Conservation (phyloP, 495 filamentous ascomycete genomes). For the Penicillium simplicissimum region DNA sequence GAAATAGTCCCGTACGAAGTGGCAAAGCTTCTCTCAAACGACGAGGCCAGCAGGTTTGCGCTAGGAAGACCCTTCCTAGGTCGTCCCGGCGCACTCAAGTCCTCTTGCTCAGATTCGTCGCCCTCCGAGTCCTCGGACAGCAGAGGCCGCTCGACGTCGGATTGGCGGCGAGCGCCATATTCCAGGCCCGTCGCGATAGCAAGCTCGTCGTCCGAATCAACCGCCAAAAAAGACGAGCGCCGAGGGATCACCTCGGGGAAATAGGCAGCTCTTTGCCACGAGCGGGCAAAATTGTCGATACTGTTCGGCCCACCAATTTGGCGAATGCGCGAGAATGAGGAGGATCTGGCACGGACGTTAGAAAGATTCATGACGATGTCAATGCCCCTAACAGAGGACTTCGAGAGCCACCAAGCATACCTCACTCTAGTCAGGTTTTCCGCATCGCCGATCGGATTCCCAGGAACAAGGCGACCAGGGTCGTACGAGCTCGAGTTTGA, state of each 20-base stretch:
- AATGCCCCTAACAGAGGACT: background rate
- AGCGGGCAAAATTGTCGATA: constrained; percentile 90
- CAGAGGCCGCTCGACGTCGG: constrained; percentile 32
- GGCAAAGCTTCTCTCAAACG: constrained; percentile 69
- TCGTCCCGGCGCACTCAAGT: background rate
- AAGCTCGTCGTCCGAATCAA: constrained; percentile 50
- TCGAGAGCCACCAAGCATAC: constrained; percentile 3
- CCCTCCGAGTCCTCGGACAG: constrained; percentile 28
- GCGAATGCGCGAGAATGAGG: constrained; percentile 76
- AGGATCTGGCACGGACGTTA: constrained; percentile 28
- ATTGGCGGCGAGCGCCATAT: constrained; percentile 24
- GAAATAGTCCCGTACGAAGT: constrained; percentile 77
- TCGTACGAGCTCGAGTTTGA: constrained; percentile 27
- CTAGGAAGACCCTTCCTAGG: constrained; percentile 23
- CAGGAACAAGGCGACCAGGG: constrained; percentile 15
- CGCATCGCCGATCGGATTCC: constrained; percentile 18
- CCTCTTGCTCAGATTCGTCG: constrained; percentile 12
- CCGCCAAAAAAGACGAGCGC: constrained; percentile 67
- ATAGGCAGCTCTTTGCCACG: constrained; percentile 87
- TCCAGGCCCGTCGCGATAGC: constrained; percentile 30
- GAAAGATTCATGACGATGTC: background rate
- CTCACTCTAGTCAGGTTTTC: constrained; percentile 24
- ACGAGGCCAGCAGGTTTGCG: constrained; percentile 45
- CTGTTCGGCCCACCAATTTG: constrained; percentile 91
- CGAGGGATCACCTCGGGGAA: constrained; percentile 84